phyloP scores from a whole-genome alignment of 208 protist species.

The Acanthamoeba lenticulata region DNA sequence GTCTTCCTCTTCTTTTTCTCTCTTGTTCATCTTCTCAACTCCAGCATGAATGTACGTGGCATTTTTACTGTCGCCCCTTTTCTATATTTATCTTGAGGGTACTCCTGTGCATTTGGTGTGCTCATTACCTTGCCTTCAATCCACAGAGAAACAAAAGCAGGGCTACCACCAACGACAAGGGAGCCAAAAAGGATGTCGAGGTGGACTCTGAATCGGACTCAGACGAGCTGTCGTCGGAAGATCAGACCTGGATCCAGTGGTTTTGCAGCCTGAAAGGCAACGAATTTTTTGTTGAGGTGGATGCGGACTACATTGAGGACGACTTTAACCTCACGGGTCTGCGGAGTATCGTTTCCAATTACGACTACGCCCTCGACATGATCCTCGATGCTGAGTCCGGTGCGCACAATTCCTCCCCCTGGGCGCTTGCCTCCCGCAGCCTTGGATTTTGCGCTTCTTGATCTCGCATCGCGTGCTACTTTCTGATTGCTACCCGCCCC shows the following conservation, averaged over 20 bases:
- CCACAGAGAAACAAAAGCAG: conserved; percentile 19
- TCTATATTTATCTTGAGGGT: too few relatives aligned
- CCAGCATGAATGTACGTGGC: conserved; percentile 29
- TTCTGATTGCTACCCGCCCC: neutral
- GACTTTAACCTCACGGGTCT: conserved; percentile 99
- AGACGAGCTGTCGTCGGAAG: conserved; percentile 84
- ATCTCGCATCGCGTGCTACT: neutral
- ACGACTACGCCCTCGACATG: conserved; percentile 97
- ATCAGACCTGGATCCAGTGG: conserved; percentile 96
- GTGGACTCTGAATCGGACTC: conserved; percentile 69
- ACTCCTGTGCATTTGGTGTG: neutral
- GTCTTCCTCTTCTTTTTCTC: neutral
- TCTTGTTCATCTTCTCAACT: neutral
- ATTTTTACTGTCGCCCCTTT: neutral
- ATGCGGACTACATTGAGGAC: conserved; percentile 97
- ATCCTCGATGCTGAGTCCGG: conserved; percentile 95
- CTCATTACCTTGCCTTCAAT: neutral
- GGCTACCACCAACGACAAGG: neutral
- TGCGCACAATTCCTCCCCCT: neutral
- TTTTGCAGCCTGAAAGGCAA: conserved; percentile 98
- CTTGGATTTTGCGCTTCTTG: too few relatives aligned
- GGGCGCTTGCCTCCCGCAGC: too few relatives aligned
- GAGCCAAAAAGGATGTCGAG: conserved; percentile 10
- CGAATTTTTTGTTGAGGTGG: conserved; percentile 98
- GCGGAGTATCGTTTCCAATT: conserved; percentile 95